phyloP scores from a whole-genome alignment of 2,329 filamentous ascomycete genomes.

The Monilinia laxa region DNA sequence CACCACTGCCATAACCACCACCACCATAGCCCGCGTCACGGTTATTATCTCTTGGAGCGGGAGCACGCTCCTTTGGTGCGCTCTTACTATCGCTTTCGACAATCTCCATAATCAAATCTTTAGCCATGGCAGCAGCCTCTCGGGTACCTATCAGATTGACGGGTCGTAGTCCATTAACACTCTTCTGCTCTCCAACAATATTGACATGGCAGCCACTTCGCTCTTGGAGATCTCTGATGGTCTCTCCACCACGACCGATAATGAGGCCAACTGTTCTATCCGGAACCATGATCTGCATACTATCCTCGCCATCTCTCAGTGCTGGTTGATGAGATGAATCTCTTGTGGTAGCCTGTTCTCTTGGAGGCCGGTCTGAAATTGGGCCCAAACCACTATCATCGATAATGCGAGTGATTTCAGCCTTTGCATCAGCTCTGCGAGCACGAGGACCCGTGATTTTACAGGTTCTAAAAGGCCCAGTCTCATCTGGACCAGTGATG shows the following conservation, averaged over 20 bases:
- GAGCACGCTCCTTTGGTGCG: constrained; percentile 40
- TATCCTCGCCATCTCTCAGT: constrained; percentile 77
- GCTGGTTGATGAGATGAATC: constrained; percentile 45
- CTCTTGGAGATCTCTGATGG: constrained; percentile 88
- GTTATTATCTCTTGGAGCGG: constrained; percentile 47
- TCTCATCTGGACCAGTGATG: constrained; percentile 69
- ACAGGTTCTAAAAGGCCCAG: constrained; percentile 75
- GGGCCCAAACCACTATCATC: constrained; percentile 70
- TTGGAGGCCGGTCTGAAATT: constrained; percentile 43
- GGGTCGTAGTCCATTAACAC: constrained; percentile 82
- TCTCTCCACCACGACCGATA: constrained; percentile 90
- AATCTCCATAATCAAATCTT: constrained; percentile 88
- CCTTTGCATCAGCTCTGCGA: constrained; percentile 73
- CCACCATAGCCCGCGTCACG: constrained; percentile 46
- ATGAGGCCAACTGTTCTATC: constrained; percentile 91
- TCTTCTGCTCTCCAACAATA: constrained; percentile 91
- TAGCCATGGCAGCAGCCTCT: constrained; percentile 72
- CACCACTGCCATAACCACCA: constrained; percentile 45
- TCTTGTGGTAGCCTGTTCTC: constrained; percentile 37
- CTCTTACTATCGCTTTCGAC: constrained; percentile 81
- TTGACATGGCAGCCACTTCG: constrained; percentile 93
- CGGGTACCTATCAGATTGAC: constrained; percentile 85
- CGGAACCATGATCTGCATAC: constrained; percentile 90
- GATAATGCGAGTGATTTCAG: constrained; percentile 83
- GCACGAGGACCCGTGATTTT: constrained; percentile 75